Percentiles rank a stretch among this genome's conserved stretches.
phyloP scores from a whole-genome alignment of 768 basidiomycete species.

The Royoungia palumana region DNA sequence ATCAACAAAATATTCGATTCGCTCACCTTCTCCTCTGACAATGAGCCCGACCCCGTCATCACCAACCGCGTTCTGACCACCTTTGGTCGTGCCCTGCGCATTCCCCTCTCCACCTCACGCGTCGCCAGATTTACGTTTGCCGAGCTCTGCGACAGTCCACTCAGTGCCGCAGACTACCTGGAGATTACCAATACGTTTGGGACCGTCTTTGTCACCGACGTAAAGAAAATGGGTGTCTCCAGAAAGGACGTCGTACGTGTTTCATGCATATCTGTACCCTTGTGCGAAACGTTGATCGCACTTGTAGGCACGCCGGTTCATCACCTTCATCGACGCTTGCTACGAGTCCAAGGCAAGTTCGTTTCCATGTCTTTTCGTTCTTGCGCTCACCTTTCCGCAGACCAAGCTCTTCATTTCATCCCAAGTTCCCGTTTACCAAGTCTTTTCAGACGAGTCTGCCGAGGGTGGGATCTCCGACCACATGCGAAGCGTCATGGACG shows the following conservation, averaged over 20 bases:
- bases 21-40: conserved; percentile 43
- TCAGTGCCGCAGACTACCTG: conserved; percentile 94
- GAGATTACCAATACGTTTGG: conserved; percentile 87
- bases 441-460: conserved; percentile 74
- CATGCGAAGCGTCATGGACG: conserved; percentile 93
- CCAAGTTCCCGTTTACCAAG: conserved; percentile 84
- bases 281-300: not conserved
- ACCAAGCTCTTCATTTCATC: conserved; percentile 91
- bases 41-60: conserved; percentile 47
- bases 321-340: conserved; percentile 96
- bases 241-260: conserved; percentile 77
- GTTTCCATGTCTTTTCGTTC: not conserved
- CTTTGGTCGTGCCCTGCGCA: conserved; percentile 84
- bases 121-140: conserved; percentile 86
- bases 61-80: conserved; percentile 63
- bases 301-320: conserved; percentile 83
- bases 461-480: conserved; percentile 63
- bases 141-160: conserved; percentile 82
- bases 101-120: conserved; percentile 76
- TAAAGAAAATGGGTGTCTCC: conserved; percentile 84
- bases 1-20: conserved; percentile 83
- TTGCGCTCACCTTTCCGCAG: conserved; percentile 60
- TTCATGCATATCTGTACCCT: not conserved
- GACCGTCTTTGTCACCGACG: conserved; percentile 83
- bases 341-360: conserved; percentile 78